Evolutionary conservation across 148 eudicot species (phyloP).

Genomic region (Limonium bicolor): DNA sequence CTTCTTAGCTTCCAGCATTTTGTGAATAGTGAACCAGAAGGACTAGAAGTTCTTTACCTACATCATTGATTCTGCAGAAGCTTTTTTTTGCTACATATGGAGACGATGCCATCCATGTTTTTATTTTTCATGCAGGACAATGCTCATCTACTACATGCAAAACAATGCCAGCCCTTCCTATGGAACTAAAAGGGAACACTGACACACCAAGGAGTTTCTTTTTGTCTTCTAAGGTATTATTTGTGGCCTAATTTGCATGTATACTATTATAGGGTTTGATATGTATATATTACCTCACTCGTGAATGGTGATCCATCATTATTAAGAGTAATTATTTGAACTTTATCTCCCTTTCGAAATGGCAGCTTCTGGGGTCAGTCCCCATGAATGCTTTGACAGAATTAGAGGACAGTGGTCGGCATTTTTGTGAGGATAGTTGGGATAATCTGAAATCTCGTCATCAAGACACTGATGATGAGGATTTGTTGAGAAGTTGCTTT

Average conservation of each 20-base stretch:
- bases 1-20: too few relatives aligned
- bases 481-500: constrained; percentile 25
- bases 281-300: too few relatives aligned
- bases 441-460: constrained; percentile 12
- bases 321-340: too few relatives aligned
- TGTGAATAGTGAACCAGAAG: too few relatives aligned
- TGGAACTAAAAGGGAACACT: constrained; percentile 16
- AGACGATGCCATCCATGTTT: too few relatives aligned
- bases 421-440: constrained; percentile 28
- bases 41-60: too few relatives aligned
- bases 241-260: too few relatives aligned
- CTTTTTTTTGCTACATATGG: too few relatives aligned
- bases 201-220: constrained; percentile 17
- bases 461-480: constrained; percentile 13
- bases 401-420: constrained; percentile 22
- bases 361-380: constrained; percentile 22
- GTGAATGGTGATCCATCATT: too few relatives aligned
- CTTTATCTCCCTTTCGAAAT: neutral
- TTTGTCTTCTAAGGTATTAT: constrained; percentile 31
- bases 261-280: too few relatives aligned
- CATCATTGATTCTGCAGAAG: too few relatives aligned
- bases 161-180: constrained; percentile 7
- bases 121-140: constrained; percentile 13
- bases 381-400: constrained; percentile 20
- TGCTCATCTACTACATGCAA: constrained; percentile 21